Base-by-base conservation (phyloP, 2,329 filamentous ascomycete species). In the Colletotrichum limetticola region DNA sequence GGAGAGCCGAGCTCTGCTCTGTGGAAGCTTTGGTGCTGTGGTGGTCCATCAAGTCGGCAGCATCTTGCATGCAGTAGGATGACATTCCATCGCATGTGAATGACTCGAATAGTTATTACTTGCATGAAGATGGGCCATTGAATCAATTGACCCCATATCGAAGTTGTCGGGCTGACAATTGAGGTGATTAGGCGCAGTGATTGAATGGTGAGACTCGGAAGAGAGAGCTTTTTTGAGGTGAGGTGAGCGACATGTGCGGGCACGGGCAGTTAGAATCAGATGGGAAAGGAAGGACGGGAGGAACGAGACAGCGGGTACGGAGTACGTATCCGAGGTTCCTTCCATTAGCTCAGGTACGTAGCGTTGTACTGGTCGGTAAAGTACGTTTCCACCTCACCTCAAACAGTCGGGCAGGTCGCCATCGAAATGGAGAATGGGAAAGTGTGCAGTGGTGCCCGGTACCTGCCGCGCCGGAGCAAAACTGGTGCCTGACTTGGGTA, bases 111-210 rank as follows among this genome's bases (percentile, higher is more conserved):
- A 26, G 53, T 35, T 12, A 24, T 22, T 14, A 28, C 56, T 24
- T 55, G 42, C 69, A 63, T 63, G 19, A 56, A 11, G 58, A 59
- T 37, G n/a, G 28, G 4, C 22, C 66, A 58, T 30, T 56, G 46
- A 22, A 49, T 49, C 59, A 59, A 72, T 72, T 70, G 70, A 53
- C 60, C 11, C 11, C 55, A 32, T 61, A 60, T 30, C 19, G n/a
- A 56, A 26, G 42, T 22, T 12, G 66, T 70, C n/a, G 30, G 26
- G 70, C 55, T 28, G 53, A 32, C 70, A 70, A 72, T 72, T 60
- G 70, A 26, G 14, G 46, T 19, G 46, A 28, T 22, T 8, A 26
- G 46, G n/a, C 28, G 42, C 46, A 16, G 46, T 53, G 24, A 12
- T 49, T 8, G 26, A 6, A 5, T 4, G 22, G 12, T 26, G 22